Conservation (phyloP, 2,329 filamentous ascomycete genomes). For the Bertia moriformis region DNA sequence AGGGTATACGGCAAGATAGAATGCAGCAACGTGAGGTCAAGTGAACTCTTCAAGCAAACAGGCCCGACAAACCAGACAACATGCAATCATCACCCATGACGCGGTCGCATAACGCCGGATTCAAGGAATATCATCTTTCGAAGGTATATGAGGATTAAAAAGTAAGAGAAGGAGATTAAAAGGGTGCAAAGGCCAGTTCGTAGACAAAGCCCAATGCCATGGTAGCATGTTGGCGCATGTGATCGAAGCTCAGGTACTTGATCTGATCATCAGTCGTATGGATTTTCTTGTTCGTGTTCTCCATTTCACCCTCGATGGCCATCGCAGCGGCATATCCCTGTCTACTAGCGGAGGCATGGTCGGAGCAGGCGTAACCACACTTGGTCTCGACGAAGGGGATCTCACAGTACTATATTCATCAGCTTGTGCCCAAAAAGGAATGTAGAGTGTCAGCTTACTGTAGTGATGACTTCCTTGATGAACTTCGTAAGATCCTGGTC, state of each 20-base stretch:
- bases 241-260: slow-evolving; percentile 50
- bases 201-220: slow-evolving; percentile 30
- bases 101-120: too few relatives aligned
- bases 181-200: slow-evolving; percentile 22
- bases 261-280: slow-evolving; percentile 62
- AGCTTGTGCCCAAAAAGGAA: background rate
- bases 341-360: slow-evolving; percentile 52
- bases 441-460: slow-evolving; percentile 5
- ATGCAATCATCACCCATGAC: too few relatives aligned
- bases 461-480: slow-evolving; percentile 19
- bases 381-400: slow-evolving; percentile 28
- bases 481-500: slow-evolving; percentile 18
- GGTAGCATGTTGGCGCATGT: slow-evolving; percentile 50
- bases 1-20: too few relatives aligned
- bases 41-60: too few relatives aligned
- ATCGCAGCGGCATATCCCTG: slow-evolving; percentile 52
- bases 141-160: too few relatives aligned
- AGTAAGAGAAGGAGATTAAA: background rate
- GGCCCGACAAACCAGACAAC: too few relatives aligned
- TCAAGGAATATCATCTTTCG: too few relatives aligned
- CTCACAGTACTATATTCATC: slow-evolving; percentile 13
- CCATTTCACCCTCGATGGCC: slow-evolving; percentile 46
- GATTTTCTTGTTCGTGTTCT: slow-evolving; percentile 52
- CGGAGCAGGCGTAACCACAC: slow-evolving; percentile 48
- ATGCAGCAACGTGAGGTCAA: too few relatives aligned